Percentiles rank a stretch among this genome's conserved stretches.
Conservation (phyloP, 108 stramenopile genomes). For the Fistulifera pelliculosa region DNA sequence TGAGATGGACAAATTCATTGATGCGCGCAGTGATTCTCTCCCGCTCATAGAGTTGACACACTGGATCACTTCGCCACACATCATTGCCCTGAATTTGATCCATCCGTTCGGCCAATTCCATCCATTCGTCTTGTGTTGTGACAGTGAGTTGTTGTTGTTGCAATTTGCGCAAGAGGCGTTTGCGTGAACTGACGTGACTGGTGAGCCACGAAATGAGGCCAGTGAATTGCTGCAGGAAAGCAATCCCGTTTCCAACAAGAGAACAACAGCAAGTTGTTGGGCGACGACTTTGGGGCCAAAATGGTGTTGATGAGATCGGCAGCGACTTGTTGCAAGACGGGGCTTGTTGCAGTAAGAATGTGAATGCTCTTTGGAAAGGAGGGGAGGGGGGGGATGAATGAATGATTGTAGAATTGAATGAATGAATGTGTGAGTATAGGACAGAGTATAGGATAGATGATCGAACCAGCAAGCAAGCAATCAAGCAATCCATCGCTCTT, state of each 20-base stretch:
- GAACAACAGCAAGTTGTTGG: slow-evolving; percentile 54
- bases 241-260: slow-evolving; percentile 71
- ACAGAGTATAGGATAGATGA: too few relatives aligned
- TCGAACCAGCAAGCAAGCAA: too few relatives aligned
- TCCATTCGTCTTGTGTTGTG: slow-evolving; percentile 74
- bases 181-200: slow-evolving; percentile 56
- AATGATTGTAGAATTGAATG: too few relatives aligned
- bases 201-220: slow-evolving; percentile 36
- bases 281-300: slow-evolving; percentile 67
- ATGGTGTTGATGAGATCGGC: slow-evolving; percentile 56
- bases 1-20: slow-evolving; percentile 82
- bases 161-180: slow-evolving; percentile 64
- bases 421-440: too few relatives aligned
- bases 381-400: too few relatives aligned
- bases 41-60: slow-evolving; percentile 67
- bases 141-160: slow-evolving; percentile 44
- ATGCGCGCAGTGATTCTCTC: slow-evolving; percentile 75
- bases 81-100: slow-evolving; percentile 78
- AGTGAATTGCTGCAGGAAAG: slow-evolving; percentile 58
- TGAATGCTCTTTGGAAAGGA: not conserved
- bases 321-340: slow-evolving; percentile 25
- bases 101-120: slow-evolving; percentile 81
- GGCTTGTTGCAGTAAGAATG: slow-evolving; percentile 3
- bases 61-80: slow-evolving; percentile 66
- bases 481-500: too few relatives aligned